A percentile compares a stretch with the other conserved stretches of the same genome.
phyloP scores from a whole-genome alignment of 345 rosid species.

The Fremontodendron californicum region DNA sequence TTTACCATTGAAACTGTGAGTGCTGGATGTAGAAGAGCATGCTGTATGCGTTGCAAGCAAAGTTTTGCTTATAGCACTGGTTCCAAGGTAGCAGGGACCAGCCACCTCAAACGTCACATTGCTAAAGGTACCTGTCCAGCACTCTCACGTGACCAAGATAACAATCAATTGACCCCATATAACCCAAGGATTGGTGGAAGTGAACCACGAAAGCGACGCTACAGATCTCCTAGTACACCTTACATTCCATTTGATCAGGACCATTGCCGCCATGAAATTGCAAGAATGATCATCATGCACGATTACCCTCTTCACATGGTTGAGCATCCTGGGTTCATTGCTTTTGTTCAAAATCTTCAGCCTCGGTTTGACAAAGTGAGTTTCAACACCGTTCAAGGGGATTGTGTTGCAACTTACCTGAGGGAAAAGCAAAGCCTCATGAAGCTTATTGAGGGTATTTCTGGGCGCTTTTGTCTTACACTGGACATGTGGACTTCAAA shows the following conservation, averaged over 20 bases:
- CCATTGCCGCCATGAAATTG: conserved; percentile 71
- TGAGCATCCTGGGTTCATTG: conserved; percentile 70
- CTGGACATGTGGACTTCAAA: conserved; percentile 73
- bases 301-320: conserved; percentile 91
- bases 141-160: conserved; percentile 47
- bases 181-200: conserved; percentile 48
- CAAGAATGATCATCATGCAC: conserved; percentile 82
- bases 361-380: conserved; percentile 65
- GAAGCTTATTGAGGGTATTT: conserved; percentile 62
- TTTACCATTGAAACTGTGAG: conserved; percentile 72
- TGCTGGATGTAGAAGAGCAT: conserved; percentile 76
- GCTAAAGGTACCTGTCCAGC: conserved; percentile 86
- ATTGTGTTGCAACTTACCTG: conserved; percentile 83
- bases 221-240: conserved; percentile 46
- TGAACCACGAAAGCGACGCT: conserved; percentile 65
- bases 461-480: conserved; percentile 74
- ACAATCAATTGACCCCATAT: conserved; percentile 36
- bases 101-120: conserved; percentile 93
- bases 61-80: conserved; percentile 98
- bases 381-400: conserved; percentile 83
- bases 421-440: conserved; percentile 75
- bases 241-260: conserved; percentile 65
- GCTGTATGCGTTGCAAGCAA: conserved; percentile 91
- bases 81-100: conserved; percentile 89
- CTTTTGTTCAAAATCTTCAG: conserved; percentile 77